These are phyloP conservation scores for Mycena chlorophos DNA, from an alignment of 768 basidiomycete genomes.

Conservation along the genomic window DNA sequence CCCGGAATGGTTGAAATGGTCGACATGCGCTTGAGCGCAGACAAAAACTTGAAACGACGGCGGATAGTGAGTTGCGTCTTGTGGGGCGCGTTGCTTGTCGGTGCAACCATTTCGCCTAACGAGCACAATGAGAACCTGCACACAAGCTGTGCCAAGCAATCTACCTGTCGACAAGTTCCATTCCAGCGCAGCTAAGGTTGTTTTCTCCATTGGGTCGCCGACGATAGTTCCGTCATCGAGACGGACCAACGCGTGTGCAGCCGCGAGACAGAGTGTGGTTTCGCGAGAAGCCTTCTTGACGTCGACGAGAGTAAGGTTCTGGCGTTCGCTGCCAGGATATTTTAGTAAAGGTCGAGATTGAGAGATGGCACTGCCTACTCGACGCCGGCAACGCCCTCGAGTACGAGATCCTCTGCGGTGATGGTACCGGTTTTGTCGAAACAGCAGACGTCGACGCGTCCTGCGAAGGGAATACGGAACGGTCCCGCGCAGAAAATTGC, in stretches of 20 bases:
- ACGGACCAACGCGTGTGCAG: conserved; percentile 92
- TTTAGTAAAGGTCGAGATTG: too few species aligned
- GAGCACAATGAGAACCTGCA: too few species aligned
- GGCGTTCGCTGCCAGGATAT: conserved; percentile 52
- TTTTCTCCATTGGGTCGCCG: conserved; percentile 99
- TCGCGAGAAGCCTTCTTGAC: conserved; percentile 76
- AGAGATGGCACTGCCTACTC: conserved; percentile 72
- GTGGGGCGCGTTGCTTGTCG: conserved; percentile 56
- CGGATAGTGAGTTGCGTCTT: conserved; percentile 69
- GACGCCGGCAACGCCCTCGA: conserved; percentile 91
- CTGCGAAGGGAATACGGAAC: conserved; percentile 95
- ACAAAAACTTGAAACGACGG: conserved; percentile 96
- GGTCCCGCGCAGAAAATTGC: conserved; percentile 99
- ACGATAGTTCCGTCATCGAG: conserved; percentile 93
- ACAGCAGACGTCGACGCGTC: conserved; percentile 96
- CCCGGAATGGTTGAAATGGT: conserved; percentile 72
- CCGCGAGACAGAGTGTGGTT: conserved; percentile 85
- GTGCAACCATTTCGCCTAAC: conserved; percentile 69
- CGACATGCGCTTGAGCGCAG: conserved; percentile 96
- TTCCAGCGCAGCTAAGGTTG: conserved; percentile 85
- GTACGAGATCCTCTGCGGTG: conserved; percentile 90
- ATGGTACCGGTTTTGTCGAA: conserved; percentile 99
- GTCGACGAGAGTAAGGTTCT: conserved; percentile 69
- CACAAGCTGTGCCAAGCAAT: too few species aligned
- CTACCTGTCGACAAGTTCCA: conserved; percentile 79